phyloP scores from a whole-genome alignment of 73 alveolate genomes.

The Tetrahymena thermophila region DNA sequence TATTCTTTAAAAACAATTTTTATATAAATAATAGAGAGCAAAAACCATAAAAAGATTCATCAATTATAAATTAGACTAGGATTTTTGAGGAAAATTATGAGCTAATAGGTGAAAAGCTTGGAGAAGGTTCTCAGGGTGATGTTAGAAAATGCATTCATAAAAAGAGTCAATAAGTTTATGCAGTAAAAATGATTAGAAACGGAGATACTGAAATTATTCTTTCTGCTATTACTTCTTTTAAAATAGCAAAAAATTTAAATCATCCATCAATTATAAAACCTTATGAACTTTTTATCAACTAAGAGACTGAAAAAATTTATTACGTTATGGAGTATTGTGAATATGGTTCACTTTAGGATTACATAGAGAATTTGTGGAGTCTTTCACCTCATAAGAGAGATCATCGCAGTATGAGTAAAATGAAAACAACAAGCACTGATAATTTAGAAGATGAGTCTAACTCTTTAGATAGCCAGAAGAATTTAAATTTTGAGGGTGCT shows the following conservation, averaged over 20 bases:
- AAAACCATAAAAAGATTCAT: neutral
- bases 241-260: constrained; percentile 12
- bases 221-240: constrained; percentile 20
- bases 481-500: neutral
- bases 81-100: neutral
- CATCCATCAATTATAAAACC: constrained; percentile 21
- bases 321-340: constrained; percentile 34
- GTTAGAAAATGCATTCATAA: constrained; percentile 16
- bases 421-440: neutral
- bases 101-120: neutral
- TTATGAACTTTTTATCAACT: constrained; percentile 18
- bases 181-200: constrained; percentile 31
- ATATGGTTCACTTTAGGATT: constrained; percentile 10
- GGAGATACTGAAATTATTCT: constrained; percentile 18
- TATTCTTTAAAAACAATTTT: too few relatives aligned
- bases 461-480: neutral
- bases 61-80: neutral
- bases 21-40: neutral
- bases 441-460: neutral
- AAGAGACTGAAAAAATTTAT: constrained; percentile 18
- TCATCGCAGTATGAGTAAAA: neutral
- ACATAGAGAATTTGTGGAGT: constrained; percentile 6
- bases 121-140: constrained; percentile 29
- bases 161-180: constrained; percentile 7
- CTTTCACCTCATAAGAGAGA: neutral